These are phyloP conservation scores for Epichloe elymi DNA, from an alignment of 2,329 filamentous ascomycete genomes.

Conservation along the genomic window DNA sequence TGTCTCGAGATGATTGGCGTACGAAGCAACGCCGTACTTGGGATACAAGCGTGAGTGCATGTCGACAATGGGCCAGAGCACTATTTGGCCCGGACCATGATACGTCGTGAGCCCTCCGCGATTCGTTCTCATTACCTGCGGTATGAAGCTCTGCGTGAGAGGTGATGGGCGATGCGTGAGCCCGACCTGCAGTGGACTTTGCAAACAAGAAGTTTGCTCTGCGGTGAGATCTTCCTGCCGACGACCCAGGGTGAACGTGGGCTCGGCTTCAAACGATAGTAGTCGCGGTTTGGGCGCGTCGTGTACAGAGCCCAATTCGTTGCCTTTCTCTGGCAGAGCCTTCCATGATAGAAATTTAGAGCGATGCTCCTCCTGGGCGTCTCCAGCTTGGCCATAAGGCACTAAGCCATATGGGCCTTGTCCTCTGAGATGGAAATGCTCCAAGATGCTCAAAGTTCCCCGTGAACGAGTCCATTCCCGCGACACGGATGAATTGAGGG, in stretches of 20 bases:
- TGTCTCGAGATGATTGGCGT: conserved; percentile 67
- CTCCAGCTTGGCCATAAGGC: conserved; percentile 19
- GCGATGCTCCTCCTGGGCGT: conserved; percentile 22
- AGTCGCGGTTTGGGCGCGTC: conserved; percentile 42
- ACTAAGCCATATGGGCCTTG: conserved; percentile 12
- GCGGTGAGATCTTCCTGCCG: conserved; percentile 48
- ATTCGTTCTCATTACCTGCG: conserved; percentile 56
- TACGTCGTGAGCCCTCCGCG: conserved; percentile 89
- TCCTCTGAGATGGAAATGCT: conserved; percentile 18
- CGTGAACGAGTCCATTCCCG: not conserved
- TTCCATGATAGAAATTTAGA: conserved; percentile 23
- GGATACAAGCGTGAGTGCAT: conserved; percentile 46
- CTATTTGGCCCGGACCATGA: conserved; percentile 84
- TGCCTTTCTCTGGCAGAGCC: conserved; percentile 10
- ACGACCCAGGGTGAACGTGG: conserved; percentile 82
- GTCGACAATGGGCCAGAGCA: conserved; percentile 87
- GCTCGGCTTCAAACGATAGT: conserved; percentile 68
- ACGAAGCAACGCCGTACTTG: conserved; percentile 55
- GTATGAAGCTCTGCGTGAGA: conserved; percentile 25
- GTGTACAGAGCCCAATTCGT: conserved; percentile 29
- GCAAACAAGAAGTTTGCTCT: conserved; percentile 32
- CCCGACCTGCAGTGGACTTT: conserved; percentile 24
- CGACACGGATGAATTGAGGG: too few relatives aligned
- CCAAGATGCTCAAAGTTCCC: conserved; percentile 11
- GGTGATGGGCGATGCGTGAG: conserved; percentile 13